Percentiles rank a stretch among this genome's conserved stretches.
Conservation (phyloP, 169 alveolate genomes). For the Eimeria maxima region DNA sequence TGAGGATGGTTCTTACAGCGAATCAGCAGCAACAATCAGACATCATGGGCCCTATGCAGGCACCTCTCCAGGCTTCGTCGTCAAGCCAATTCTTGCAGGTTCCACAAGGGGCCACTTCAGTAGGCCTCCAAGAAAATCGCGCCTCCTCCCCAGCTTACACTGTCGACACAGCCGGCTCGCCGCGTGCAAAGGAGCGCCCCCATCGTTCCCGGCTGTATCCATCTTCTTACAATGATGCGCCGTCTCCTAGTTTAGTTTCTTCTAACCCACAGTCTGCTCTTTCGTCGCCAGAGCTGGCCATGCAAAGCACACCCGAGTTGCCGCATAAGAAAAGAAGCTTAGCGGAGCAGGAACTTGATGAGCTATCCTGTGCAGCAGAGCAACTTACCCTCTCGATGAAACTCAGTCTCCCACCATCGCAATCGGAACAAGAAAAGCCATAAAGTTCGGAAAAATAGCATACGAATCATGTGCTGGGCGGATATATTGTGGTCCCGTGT, state of each 20-base stretch:
- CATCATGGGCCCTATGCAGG: not conserved
- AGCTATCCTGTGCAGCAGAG: conserved; percentile 65
- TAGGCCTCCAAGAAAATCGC: not conserved
- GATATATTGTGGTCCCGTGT: not conserved
- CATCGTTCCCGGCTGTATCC: conserved; percentile 15
- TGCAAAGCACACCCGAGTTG: not conserved
- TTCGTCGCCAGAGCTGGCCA: conserved; percentile 23
- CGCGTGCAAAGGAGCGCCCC: not conserved
- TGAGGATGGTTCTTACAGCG: conserved; percentile 55
- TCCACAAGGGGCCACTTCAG: not conserved
- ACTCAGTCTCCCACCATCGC: conserved; percentile 36
- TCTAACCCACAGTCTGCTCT: conserved; percentile 22
- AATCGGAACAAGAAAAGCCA: conserved; percentile 37
- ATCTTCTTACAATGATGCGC: conserved; percentile 1
- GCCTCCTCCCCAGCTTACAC: conserved; percentile 32
- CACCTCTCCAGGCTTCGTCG: not conserved
- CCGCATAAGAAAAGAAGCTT: not conserved
- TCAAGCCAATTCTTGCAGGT: conserved; percentile 41
- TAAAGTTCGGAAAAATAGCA: not conserved
- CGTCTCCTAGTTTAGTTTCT: not conserved
- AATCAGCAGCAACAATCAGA: conserved; percentile 38
- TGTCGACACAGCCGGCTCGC: not conserved
- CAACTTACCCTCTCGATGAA: conserved; percentile 68
- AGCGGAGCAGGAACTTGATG: conserved; percentile 70
- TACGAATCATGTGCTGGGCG: not conserved